These are phyloP conservation scores for Trapa bicornis DNA, from an alignment of 345 rosid genomes.

Conservation along the genomic window DNA sequence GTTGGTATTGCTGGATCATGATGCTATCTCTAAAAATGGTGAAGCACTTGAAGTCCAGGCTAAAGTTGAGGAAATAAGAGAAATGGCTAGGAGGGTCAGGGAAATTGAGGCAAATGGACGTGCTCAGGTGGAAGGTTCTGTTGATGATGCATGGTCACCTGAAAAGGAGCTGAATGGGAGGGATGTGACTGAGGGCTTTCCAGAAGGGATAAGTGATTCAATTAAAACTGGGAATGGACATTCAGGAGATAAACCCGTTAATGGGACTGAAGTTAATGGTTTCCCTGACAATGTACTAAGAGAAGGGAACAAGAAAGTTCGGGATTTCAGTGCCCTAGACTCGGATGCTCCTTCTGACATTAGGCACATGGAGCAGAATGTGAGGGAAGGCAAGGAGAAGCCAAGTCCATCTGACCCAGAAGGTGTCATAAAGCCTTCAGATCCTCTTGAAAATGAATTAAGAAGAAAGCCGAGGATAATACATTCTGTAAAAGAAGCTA, in stretches of 20 bases:
- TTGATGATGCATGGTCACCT: constrained; percentile 20
- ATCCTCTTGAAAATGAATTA: constrained; percentile 17
- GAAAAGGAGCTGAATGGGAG: constrained; percentile 7
- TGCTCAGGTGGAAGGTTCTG: constrained; percentile 15
- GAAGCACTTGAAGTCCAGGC: constrained; percentile 17
- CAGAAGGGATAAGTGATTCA: neutral
- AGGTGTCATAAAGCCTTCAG: constrained; percentile 22
- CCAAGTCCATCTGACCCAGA: constrained; percentile 9
- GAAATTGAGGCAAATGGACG: constrained; percentile 32
- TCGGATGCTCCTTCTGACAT: constrained; percentile 15
- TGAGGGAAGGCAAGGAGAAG: constrained; percentile 11
- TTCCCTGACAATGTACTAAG: neutral
- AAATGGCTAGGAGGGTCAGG: constrained; percentile 42
- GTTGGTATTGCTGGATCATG: constrained; percentile 17
- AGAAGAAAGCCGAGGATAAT: constrained; percentile 45
- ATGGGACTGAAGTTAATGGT: constrained; percentile 11
- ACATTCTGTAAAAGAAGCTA: constrained; percentile 75
- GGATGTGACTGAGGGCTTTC: neutral
- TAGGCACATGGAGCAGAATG: constrained; percentile 6
- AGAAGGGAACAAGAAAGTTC: constrained; percentile 2
- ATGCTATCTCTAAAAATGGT: constrained; percentile 12
- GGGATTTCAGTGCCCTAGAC: constrained; percentile 17
- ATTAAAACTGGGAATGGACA: neutral
- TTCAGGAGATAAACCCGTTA: neutral
- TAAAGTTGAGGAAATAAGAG: constrained; percentile 37